A percentile compares a stretch with the other conserved stretches of the same genome.
Conservation (phyloP, 2,329 filamentous ascomycete species). For the Hymenotorrendiella dingleyae region DNA sequence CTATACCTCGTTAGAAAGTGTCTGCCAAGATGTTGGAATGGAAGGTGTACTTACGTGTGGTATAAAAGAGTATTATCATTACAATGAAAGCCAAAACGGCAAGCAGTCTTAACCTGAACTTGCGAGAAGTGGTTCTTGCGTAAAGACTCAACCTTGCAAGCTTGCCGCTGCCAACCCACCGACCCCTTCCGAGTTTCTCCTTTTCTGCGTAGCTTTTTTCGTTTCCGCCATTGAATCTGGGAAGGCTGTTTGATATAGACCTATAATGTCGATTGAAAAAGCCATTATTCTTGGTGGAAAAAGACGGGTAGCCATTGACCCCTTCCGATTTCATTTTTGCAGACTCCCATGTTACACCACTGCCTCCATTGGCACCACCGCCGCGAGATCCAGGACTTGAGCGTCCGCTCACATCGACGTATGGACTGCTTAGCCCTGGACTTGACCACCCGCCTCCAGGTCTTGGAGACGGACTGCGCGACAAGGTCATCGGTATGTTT, state of each 20-base stretch:
- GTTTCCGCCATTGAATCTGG: slow-evolving; percentile 55
- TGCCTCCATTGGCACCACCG: slow-evolving; percentile 47
- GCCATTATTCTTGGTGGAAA: slow-evolving; percentile 73
- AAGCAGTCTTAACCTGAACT: slow-evolving; percentile 57
- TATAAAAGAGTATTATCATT: slow-evolving; percentile 60
- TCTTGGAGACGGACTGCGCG: slow-evolving; percentile 79
- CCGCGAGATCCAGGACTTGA: slow-evolving; percentile 54
- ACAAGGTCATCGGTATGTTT: slow-evolving; percentile 67
- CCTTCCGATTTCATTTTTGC: slow-evolving; percentile 71
- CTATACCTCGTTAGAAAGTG: slow-evolving; percentile 20
- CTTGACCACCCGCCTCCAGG: slow-evolving; percentile 85
- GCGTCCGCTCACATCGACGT: slow-evolving; percentile 52
- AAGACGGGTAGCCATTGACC: slow-evolving; percentile 70
- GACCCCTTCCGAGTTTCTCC: slow-evolving; percentile 64
- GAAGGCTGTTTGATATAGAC: slow-evolving; percentile 71
- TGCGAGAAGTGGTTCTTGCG: slow-evolving; percentile 52
- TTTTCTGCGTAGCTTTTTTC: slow-evolving; percentile 60
- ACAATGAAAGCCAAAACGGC: slow-evolving; percentile 55
- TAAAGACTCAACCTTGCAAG: slow-evolving; percentile 42
- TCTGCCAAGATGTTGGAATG: not conserved
- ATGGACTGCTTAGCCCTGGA: slow-evolving; percentile 66
- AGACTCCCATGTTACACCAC: slow-evolving; percentile 71
- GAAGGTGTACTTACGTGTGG: slow-evolving; percentile 57
- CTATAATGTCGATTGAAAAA: slow-evolving; percentile 85
- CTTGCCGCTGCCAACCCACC: slow-evolving; percentile 46